Evolutionary conservation across 163 green algal species (phyloP), one percentile per base, ranked within the genome.

Genomic region (Chloromonas sp.): DNA sequence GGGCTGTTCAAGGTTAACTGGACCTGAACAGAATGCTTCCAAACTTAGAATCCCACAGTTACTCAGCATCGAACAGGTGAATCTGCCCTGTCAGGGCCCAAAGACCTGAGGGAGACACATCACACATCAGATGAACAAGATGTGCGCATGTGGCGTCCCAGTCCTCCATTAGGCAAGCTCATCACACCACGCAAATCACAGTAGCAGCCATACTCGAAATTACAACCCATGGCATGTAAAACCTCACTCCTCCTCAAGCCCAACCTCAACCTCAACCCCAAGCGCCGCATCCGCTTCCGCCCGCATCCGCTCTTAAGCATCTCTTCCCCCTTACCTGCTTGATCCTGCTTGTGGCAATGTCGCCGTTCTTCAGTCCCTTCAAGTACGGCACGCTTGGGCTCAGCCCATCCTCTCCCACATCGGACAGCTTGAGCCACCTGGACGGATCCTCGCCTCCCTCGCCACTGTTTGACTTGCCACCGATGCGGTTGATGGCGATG

Each of bases 401-500:
- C 60, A 92, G 92, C 85, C 97, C 97, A 11, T 96, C 86, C 0
- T 60, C 91, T 77, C 96, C 92, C 15, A 96, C 94, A 88, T 98
- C 95, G 5, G 79, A 70, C 84, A 99, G 87, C 11, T 88, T 83
- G 84, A 95, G 86, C 57, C 78, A 81, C 78, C 15, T 80, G 74
- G 2, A 58, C 15, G 95, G 95, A 89, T 99, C 97, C 92, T 99
- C 97, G 36, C 97, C 97, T 70, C 97, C 97, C 93, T 99, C 96
- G 1, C 92, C 90, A 36, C 70, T 93, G 93, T 98, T 98, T 81
- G 90, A 96, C 93, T 97, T 98, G 89, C 97, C 97, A 71, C 97
- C 97, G 84, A 99, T 98, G 86, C 97, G 93, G 95, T 99, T 99
- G 91, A 99, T 97, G 60, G 97, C 97, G 36, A 99, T 97, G 71